Evolutionary conservation across 106 monocot genomes (phyloP), one percentile per base, ranked within the genome.

Genomic region (Ottelia alismoides): DNA sequence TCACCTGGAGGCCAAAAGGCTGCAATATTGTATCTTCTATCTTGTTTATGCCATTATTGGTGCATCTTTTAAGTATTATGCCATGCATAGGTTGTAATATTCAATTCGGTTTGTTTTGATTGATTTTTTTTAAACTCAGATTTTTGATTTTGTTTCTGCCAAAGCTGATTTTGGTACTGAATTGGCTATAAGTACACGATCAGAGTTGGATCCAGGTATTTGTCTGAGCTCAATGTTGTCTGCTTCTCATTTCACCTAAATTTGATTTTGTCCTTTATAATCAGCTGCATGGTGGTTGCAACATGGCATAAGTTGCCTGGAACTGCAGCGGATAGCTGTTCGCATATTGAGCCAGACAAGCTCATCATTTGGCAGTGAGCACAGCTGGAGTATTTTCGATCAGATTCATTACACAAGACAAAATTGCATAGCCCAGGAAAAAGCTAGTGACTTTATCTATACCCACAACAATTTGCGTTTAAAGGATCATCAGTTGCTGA

Each of bases 111-210:
- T n/a, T n/a, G n/a, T n/a, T n/a, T n/a, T n/a, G n/a, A n/a, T n/a
- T n/a, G n/a, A n/a, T n/a, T n/a, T n/a, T n/a, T n/a, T n/a, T n/a
- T n/a, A n/a, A 12, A 35, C 5, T 35, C 16, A 75, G 80, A 80
- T 80, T 51, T 68, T 72, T 27, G 80, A 80, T 56, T 80, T 75
- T 61, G 64, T 60, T 66, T 71, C 64, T 67, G 74, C 75, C 10
- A 80, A 80, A 72, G 80, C 62, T 68, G 75, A 75, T 65, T 75
- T 80, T 65, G 80, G 80, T 56, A 80, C 80, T 47, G 80, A 80
- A 53, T 31, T 80, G 31, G 80, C 80, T 55, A 50, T 80, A 23
- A 68, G 71, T 56, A 75, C 80, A 59, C 67, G 80, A 61, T 63
- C 47, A 29, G 71, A 80, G 48, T 35, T 80, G 20, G 63, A 80